These are phyloP conservation scores for Lachancea kluyveri DNA, from an alignment of 805 yeast species.

Conservation along the genomic window DNA sequence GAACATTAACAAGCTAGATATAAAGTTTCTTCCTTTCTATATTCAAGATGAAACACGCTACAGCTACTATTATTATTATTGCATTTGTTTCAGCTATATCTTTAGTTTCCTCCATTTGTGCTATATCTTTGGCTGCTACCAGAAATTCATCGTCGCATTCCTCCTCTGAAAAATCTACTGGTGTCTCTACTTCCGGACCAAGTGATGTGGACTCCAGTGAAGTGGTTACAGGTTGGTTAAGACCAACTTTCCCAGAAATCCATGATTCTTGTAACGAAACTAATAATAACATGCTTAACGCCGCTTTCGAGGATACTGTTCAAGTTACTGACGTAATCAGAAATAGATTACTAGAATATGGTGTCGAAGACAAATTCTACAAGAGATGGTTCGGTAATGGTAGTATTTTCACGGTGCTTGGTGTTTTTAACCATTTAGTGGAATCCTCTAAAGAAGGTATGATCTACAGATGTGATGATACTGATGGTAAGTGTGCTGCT, in stretches of 20 bases:
- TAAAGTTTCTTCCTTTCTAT: no score
- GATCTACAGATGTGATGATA: slow-evolving; percentile 36
- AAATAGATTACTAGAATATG: slow-evolving; percentile 31
- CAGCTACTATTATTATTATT: no score
- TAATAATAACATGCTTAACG: slow-evolving; percentile 10
- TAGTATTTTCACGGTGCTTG: slow-evolving; percentile 32
- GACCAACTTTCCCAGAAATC: slow-evolving; percentile 11
- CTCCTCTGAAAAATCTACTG: no score
- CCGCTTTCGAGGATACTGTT: slow-evolving; percentile 30
- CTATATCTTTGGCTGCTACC: no score
- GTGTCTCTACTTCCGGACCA: no score
- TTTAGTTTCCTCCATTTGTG: no score
- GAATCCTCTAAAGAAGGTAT: slow-evolving; percentile 31
- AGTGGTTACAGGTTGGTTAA: slow-evolving; percentile 8
- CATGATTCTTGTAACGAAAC: slow-evolving; percentile 13
- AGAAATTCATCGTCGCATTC: no score
- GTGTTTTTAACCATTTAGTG: slow-evolving; percentile 30
- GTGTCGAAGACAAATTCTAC: slow-evolving; percentile 30
- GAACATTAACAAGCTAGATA: no score
- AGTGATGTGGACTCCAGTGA: no score
- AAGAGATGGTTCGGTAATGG: slow-evolving; percentile 36
- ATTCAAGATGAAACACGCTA: no score
- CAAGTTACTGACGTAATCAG: slow-evolving; percentile 32
- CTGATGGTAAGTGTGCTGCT: slow-evolving; percentile 32
- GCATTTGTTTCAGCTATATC: no score